Conservation (phyloP, 495 filamentous ascomycete genomes). For the Symbiotaphrina buchneri region DNA sequence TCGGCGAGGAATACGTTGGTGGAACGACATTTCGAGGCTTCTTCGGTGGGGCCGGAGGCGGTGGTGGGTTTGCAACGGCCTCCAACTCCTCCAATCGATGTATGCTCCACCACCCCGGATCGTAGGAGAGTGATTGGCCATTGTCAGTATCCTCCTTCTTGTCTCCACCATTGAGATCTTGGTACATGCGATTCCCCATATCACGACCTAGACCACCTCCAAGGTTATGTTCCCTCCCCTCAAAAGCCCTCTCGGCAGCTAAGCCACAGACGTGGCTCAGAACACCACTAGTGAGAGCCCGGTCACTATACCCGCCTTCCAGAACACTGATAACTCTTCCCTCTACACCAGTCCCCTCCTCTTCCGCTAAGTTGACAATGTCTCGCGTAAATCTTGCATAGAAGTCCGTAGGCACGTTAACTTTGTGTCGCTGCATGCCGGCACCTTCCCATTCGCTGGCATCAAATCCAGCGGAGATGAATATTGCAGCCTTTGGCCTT, state of each 20-base stretch:
- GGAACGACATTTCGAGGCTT: constrained; percentile 26
- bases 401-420: constrained; percentile 91
- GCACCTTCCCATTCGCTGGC: constrained; percentile 82
- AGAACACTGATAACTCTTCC: constrained; percentile 81
- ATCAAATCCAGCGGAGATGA: constrained; percentile 89
- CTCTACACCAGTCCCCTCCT: constrained; percentile 53
- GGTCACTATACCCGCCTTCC: constrained; percentile 88
- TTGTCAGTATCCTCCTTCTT: constrained; percentile 4
- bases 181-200: constrained; percentile 23
- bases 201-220: constrained; percentile 24
- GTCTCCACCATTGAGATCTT: constrained; percentile 7
- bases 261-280: constrained; percentile 73
- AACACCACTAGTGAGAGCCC: constrained; percentile 69
- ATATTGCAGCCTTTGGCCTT: constrained; percentile 61
- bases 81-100: constrained; percentile 43
- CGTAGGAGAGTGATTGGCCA: constrained; percentile 8
- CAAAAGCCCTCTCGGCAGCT: constrained; percentile 25
- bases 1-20: constrained; percentile 50
- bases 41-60: constrained; percentile 19
- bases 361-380: constrained; percentile 57
- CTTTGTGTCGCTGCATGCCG: constrained; percentile 84
- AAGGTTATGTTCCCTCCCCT: constrained; percentile 11
- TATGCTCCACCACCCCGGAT: constrained; percentile 55
- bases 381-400: constrained; percentile 80
- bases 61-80: constrained; percentile 22